phyloP scores from a whole-genome alignment of 495 filamentous ascomycete genomes.

The Collariella sp. region DNA sequence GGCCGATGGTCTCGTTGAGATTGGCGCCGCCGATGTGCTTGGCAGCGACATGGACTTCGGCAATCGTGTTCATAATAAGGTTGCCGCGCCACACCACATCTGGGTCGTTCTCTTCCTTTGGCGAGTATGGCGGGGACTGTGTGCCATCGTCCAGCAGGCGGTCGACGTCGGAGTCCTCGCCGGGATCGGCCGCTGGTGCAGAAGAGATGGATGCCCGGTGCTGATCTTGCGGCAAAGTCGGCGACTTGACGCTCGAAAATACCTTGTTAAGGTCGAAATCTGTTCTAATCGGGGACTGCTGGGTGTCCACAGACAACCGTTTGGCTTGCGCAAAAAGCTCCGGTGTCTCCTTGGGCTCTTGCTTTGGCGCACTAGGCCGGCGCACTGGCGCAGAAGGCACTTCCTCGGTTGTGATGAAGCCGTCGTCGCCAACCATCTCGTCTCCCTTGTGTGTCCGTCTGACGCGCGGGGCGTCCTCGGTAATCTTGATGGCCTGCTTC shows the following conservation, averaged over 20 bases:
- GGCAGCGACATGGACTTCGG: conserved; percentile 65
- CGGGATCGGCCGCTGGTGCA: conserved; percentile 41
- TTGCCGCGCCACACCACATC: conserved; percentile 76
- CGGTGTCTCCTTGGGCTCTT: conserved; percentile 4
- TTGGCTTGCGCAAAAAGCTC: neutral
- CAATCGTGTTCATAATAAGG: conserved; percentile 66
- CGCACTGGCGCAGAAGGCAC: conserved; percentile 33
- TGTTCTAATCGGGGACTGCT: conserved; percentile 39
- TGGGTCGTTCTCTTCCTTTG: conserved; percentile 36
- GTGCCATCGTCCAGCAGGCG: conserved; percentile 75
- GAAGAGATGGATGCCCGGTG: conserved; percentile 38
- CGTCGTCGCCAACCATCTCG: conserved; percentile 70
- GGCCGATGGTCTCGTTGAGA: conserved; percentile 44
- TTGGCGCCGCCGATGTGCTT: conserved; percentile 77
- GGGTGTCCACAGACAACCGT: conserved; percentile 42
- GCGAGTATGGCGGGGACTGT: conserved; percentile 81
- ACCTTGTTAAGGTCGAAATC: conserved; percentile 67
- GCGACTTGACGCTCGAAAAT: conserved; percentile 57
- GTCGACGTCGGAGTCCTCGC: conserved; percentile 80
- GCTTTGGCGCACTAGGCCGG: conserved; percentile 24
- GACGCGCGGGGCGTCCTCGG: conserved; percentile 75
- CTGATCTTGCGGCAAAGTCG: conserved; percentile 38
- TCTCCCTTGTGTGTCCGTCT: conserved; percentile 93
- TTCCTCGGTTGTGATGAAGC: conserved; percentile 30
- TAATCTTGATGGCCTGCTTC: conserved; percentile 75